These are phyloP conservation scores for Cystobasidiaceae sp. DNA, from an alignment of 1,284 basidiomycete genomes.

Conservation along the genomic window DNA sequence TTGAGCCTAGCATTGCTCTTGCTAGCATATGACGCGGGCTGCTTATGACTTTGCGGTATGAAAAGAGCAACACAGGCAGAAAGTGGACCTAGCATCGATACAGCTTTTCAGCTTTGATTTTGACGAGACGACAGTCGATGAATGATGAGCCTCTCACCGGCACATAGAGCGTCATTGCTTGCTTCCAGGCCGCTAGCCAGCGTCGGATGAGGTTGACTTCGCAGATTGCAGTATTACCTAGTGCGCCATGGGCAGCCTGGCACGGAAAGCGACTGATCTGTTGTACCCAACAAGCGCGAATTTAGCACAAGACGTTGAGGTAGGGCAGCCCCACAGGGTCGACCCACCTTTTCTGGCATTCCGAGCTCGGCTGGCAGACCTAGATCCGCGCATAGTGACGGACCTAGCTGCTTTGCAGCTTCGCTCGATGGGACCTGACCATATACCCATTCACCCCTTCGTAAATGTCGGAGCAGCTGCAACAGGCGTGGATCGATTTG, in stretches of 20 bases:
- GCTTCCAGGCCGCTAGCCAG: slow-evolving; percentile 44
- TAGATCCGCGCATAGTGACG: slow-evolving; percentile 29
- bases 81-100: slow-evolving; percentile 38
- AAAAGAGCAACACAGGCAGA: slow-evolving; percentile 47
- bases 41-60: slow-evolving; percentile 35
- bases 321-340: background rate
- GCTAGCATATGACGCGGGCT: slow-evolving; percentile 38
- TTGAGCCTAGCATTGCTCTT: slow-evolving; percentile 43
- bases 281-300: background rate
- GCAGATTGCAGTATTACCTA: slow-evolving; percentile 44
- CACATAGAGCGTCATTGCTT: slow-evolving; percentile 47
- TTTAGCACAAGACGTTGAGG: background rate
- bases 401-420: slow-evolving; percentile 30
- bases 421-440: slow-evolving; percentile 36
- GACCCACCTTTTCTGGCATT: slow-evolving; percentile 29
- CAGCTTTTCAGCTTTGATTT: background rate
- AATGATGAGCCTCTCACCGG: slow-evolving; percentile 41
- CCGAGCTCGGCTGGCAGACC: slow-evolving; percentile 17
- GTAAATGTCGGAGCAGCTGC: slow-evolving; percentile 41
- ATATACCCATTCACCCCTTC: slow-evolving; percentile 43
- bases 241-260: slow-evolving; percentile 46
- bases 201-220: slow-evolving; percentile 45
- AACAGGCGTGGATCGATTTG: slow-evolving; percentile 47
- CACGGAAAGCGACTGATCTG: slow-evolving; percentile 45
- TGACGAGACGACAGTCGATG: background rate